Evolutionary conservation across 106 monocot species (phyloP), one percentile per base, ranked within the genome.

Genomic region (Allium fistulosum): DNA sequence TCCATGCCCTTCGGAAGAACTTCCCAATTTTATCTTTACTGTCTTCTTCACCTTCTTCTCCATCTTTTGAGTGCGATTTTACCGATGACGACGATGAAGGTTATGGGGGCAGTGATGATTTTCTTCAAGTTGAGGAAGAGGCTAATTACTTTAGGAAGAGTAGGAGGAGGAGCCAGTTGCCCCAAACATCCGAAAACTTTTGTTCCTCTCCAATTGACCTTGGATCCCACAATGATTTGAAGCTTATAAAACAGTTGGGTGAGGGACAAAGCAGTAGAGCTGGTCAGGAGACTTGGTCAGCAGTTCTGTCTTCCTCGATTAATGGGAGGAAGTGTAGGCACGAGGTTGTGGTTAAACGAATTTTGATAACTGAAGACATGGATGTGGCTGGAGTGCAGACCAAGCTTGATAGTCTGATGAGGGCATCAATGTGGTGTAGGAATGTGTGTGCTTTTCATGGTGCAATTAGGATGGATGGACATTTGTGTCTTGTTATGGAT

Each of bases 401-500:
- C 62, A 70, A 75, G 80, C 80, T 99, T 9, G 99, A 93, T 53
- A 80, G 63, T 11, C 73, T 99, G 58, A 72, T 81, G 5, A 80
- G 84, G 15, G 62, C 75, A 0, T 79, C 99, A 3, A 93, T 93
- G 87, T 99, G 99, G 99, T 99, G 99, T 53, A 85, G 93, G 83
- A 93, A 93, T 66, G 90, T 93, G 14, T 93, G 93, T 62, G 68
- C 87, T 1, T 99, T 93, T 69, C 99, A 99, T 61, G 99, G 99
- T 11, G 87, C 64, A 0, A 79, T 83, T 2, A 75, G 80, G 63
- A 83, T 82, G 58, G 90, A 87, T 57, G 81, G 72, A 16, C 62
- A 93, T 65, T 81, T 99, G n/a, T 99, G 92, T 62, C 82, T 99
- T 9, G 69, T 99, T 48, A 90, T 99, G 99, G 99, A 99, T 74